These are phyloP conservation scores for Astrocystis sublimbata DNA, from an alignment of 495 filamentous ascomycete genomes.

Conservation along the genomic window DNA sequence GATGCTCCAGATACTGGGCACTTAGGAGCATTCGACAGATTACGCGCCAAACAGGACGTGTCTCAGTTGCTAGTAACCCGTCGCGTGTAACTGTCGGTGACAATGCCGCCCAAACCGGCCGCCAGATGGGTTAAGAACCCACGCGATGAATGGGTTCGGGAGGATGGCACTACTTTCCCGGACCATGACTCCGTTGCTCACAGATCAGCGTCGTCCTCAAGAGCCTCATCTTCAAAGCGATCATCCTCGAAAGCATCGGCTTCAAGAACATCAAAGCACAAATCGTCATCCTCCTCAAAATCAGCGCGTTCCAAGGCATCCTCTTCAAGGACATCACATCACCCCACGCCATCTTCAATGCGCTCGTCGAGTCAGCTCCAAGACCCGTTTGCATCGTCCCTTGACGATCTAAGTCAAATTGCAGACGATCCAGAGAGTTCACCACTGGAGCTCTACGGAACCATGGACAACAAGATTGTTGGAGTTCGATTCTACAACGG, in stretches of 20 bases:
- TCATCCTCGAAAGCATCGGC: constrained; percentile 21
- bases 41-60: no score
- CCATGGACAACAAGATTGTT: constrained; percentile 66
- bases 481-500: constrained; percentile 79
- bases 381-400: background rate
- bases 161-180: background rate
- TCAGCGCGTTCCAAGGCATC: no score
- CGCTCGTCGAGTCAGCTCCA: constrained; percentile 21
- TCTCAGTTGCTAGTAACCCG: no score
- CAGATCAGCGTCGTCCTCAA: background rate
- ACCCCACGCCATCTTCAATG: constrained; percentile 3
- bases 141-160: constrained; percentile 5
- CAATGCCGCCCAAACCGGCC: no score
- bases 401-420: background rate
- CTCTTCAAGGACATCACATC: background rate
- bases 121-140: background rate
- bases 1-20: no score
- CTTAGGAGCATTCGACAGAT: no score
- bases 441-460: constrained; percentile 54
- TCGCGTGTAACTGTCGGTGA: no score
- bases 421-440: background rate
- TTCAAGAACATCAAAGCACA: no score
- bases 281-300: no score
- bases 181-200: background rate
- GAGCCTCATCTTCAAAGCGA: background rate